Evolutionary conservation across 805 yeast genomes (phyloP), one percentile per base, ranked within the genome.

Genomic region (Millerozyma acaciae): DNA sequence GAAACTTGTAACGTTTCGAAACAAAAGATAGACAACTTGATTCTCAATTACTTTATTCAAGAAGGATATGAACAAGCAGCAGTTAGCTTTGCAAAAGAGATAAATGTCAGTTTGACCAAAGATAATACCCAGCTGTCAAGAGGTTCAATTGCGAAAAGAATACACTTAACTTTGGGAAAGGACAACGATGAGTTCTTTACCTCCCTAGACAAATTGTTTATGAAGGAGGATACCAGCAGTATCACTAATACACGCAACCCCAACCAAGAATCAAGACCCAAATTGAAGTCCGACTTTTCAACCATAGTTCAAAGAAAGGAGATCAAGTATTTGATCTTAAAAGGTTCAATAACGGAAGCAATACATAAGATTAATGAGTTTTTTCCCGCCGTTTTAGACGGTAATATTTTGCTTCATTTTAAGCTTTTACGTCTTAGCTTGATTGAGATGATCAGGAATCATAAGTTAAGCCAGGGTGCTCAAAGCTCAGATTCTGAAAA

Each of bases 11-110:
- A 23, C 14, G 48, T 58, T 15, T 39, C 61, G 23, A 59, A 61
- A 38, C 48, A 50, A 26, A 58, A 63, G 48, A 57, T 76, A 45
- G 76, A 73, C 57, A 62, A 63, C 30, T 52, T 85, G 37, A 69
- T 87, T 8, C 66, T 86, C 52, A 80, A 84, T 60, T 85, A 83
- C 55, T 72, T 87, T 40, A 75, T 87, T 9, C 75, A 77, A 32
- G 89, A 85, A 58, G 94, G 93, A 0, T 81, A 83, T 51, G 79
- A 78, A 38, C 70, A 77, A 9, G 79, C 94, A 0, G 83, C 86
- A 2, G 37, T 61, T 9, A 68, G 70, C 28, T 77, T 84, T 60
- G 73, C 86, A 3, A 61, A 63, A 34, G 93, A 84, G 43, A 55
- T 75, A 4, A 67, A 70, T 15, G 48, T 69, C 3, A n/a, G n/a